Evolutionary conservation across 169 alveolate genomes (phyloP), one percentile per base, ranked within the genome.

Genomic region (Sarcocystis neurona): DNA sequence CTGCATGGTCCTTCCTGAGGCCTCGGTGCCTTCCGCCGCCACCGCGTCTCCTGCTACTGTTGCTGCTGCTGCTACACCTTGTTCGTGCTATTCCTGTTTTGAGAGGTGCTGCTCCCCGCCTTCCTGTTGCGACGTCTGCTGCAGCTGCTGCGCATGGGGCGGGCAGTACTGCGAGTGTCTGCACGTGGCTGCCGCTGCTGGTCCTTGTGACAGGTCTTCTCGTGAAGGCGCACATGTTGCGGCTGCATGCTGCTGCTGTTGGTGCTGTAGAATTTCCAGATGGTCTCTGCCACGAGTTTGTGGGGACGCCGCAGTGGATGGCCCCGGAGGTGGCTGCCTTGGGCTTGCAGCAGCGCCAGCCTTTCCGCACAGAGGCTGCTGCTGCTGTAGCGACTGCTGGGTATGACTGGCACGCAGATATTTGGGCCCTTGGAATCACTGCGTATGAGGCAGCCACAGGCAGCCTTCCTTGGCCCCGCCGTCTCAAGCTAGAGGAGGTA

Each of bases 301-400:
- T 96, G 30, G 99, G 99, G 0, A 97, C 98, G 23, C 98, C 99
- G 27, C 96, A 93, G 89, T 97, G 99, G 98, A 97, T 97, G 99
- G 95, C 98, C 34, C 99, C 99, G 5, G 99, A 97, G 87, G 96
- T 96, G 27, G 93, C 96, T 34, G 53, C 92, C 12, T 18, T 72
- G 20, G 56, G 72, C 53, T 12, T 48, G 34, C 50, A 50, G 85
- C 58, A 43, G 74, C 30, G 32, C 60, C 18, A 30, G 77, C 23
- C 56, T 74, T 39, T 4, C n/a, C 37, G 85, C 3, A 79, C 46
- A 48, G 27, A 5, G 72, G 3, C 23, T 6, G 0, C 15, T 47
- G 48, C 34, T 18, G 0, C 2, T 10, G 53, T 15, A 34, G 80
- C 47, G 53, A 20, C 44, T 18, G 53, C 18, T 2, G 79, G 79